Conservation (phyloP, 768 basidiomycete genomes). For the Stropharia rugosoannulata region DNA sequence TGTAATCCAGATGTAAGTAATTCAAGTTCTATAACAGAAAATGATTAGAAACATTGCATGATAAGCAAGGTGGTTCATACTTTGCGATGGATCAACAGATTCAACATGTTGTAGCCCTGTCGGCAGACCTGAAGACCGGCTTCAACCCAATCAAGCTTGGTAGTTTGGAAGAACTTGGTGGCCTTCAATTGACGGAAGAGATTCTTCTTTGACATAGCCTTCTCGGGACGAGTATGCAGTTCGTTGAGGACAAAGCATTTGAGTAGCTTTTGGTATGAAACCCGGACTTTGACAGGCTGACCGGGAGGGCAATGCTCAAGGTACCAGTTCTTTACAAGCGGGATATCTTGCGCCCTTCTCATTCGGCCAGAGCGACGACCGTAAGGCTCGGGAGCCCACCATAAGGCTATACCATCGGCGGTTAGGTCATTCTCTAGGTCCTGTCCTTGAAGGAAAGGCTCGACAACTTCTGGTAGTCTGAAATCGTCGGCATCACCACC, state of each 20-base stretch:
- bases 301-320: constrained; percentile 96
- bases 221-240: constrained; percentile 83
- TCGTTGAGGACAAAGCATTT: constrained; percentile 97
- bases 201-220: constrained; percentile 98
- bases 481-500: constrained; percentile 86
- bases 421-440: constrained; percentile 88
- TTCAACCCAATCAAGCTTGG: constrained; percentile 98
- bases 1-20: constrained; percentile 95
- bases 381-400: constrained; percentile 99
- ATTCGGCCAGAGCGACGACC: constrained; percentile 89
- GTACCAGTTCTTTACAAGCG: constrained; percentile 98
- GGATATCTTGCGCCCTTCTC: constrained; percentile 92
- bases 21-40: constrained; percentile 66
- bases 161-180: constrained; percentile 99
- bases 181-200: constrained; percentile 93
- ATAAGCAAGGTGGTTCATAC: constrained; percentile 31
- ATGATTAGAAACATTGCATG: neutral
- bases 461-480: constrained; percentile 72
- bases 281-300: constrained; percentile 96
- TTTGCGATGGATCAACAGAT: constrained; percentile 98
- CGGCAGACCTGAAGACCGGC: constrained; percentile 97
- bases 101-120: constrained; percentile 99
- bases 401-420: constrained; percentile 94
- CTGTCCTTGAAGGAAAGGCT: constrained; percentile 79
- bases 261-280: constrained; percentile 97